Percentiles rank a stretch among this genome's conserved stretches.
Conservation (phyloP, 2,329 filamentous ascomycete genomes). For the Remersonia thermophila region DNA sequence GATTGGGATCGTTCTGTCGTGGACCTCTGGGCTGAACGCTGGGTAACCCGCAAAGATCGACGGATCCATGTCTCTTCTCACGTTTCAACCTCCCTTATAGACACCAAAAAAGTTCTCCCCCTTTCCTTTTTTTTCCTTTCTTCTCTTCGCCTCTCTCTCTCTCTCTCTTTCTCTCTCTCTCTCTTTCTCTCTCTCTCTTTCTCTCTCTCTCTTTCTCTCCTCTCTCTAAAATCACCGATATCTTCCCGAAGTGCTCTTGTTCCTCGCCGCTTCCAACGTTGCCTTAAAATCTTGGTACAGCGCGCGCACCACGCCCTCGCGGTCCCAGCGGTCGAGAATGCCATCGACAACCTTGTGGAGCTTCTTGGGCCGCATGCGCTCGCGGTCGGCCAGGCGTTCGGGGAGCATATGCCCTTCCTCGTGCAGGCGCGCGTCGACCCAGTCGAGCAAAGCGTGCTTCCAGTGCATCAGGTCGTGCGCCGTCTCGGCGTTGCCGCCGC, state of each 20-base stretch:
- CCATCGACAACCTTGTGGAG: conserved; percentile 47
- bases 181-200: too few species aligned
- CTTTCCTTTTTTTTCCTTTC: too few species aligned
- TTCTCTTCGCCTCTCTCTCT: too few species aligned
- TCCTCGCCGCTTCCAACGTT: conserved; percentile 45
- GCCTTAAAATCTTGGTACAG: conserved; percentile 56
- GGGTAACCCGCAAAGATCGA: too few species aligned
- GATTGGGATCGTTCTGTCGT: too few species aligned
- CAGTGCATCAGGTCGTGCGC: conserved; percentile 65
- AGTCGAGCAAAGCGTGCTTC: conserved; percentile 61
- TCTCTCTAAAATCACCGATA: too few species aligned
- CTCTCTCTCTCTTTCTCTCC: too few species aligned
- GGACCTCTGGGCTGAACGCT: too few species aligned
- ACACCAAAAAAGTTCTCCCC: too few species aligned
- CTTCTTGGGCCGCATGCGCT: conserved; percentile 47
- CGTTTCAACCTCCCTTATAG: too few species aligned
- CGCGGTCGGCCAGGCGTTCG: conserved; percentile 44
- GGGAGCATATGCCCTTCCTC: conserved; percentile 44
- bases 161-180: too few species aligned
- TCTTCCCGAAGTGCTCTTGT: conserved; percentile 25
- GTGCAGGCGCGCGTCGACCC: conserved; percentile 51
- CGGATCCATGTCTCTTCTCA: too few species aligned
- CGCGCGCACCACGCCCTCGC: conserved; percentile 42
- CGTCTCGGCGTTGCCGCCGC: conserved; percentile 45
- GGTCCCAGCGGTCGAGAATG: conserved; percentile 53